Base-by-base conservation (phyloP, 73 alveolate genomes). In the Paramecium octaurelia region DNA sequence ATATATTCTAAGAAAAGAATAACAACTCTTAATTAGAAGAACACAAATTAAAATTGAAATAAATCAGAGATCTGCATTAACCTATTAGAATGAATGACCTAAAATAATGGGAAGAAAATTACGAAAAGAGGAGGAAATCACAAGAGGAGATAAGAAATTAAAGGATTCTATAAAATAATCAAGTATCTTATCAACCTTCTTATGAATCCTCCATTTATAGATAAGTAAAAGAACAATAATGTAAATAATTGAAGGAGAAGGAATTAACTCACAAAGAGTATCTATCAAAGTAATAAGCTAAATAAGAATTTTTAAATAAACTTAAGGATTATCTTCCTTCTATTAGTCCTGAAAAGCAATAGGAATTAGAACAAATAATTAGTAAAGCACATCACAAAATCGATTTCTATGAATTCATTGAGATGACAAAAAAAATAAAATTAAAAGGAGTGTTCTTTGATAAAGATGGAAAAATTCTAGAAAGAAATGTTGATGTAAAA, bases 401-500 rank as follows among this genome's bases (percentile, higher is more conserved):
- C 48, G n/a, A 80, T 80, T 80, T 31, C 46, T 46, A 44, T 31
- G 91, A 80, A 35, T 80, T 31, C 23, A 80, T 80, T 14, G 91
- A 80, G 31, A 80, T 80, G 75, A 48, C 76, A 1, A 80, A 80
- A 23, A 80, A 80, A 27, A 76, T 80, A n/a, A 80, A 80, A 46
- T 80, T 18, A 27, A 80, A 80, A 18, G 91, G 76, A 7, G 91
- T 80, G 46, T 80, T 80, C 44, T 80, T 80, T 43, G 73, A 80
- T 40, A 44, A 46, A 80, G 75, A 42, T 2, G 91, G 91, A 7
- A 42, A 40, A 27, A 42, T 48, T 12, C 31, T 43, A 27, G 75
- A 80, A 24, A 80, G 91, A 80, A 27, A 14, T 14, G 57, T 80
- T 24, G 91, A 80, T 80, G 88, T 75, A 75, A 75, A 38, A 29